phyloP scores from a whole-genome alignment of 768 basidiomycete species.

The Sarcodon aspratus region DNA sequence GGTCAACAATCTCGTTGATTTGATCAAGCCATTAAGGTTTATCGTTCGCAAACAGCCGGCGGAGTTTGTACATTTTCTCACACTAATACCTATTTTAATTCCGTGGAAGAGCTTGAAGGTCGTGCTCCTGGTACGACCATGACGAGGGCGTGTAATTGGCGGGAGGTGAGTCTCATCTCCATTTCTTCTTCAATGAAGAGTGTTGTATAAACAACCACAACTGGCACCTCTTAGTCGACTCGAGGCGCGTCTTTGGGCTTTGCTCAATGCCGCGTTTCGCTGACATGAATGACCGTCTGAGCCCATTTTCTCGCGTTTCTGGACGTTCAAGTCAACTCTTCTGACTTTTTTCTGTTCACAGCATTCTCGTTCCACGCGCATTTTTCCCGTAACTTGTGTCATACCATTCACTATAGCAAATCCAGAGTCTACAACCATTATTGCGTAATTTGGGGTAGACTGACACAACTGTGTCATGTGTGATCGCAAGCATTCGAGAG shows the following conservation, averaged over 20 bases:
- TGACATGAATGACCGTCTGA: constrained; percentile 71
- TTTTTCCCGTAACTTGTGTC: too few relatives aligned
- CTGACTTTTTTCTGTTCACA: not conserved
- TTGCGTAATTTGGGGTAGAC: too few relatives aligned
- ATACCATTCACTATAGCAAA: too few relatives aligned
- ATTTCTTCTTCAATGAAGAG: constrained; percentile 48
- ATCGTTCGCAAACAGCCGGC: not conserved
- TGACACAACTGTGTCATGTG: too few relatives aligned
- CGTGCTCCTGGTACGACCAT: not conserved
- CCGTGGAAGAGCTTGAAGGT: not conserved
- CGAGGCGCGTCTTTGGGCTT: constrained; percentile 27
- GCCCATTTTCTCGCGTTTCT: constrained; percentile 8
- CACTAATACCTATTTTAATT: not conserved
- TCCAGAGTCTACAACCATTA: too few relatives aligned
- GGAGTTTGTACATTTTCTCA: constrained; percentile 2
- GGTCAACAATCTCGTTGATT: constrained; percentile 3
- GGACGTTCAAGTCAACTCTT: not conserved
- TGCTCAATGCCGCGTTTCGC: constrained; percentile 36
- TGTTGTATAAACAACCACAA: constrained; percentile 59
- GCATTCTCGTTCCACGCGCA: too few relatives aligned
- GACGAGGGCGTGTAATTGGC: constrained; percentile 1
- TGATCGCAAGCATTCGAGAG: too few relatives aligned
- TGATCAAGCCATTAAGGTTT: constrained; percentile 4
- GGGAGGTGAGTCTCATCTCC: constrained; percentile 11
- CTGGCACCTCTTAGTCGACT: constrained; percentile 94